Conservation (phyloP, 2,329 filamentous ascomycete species). For the Rhinocladiella similis region DNA sequence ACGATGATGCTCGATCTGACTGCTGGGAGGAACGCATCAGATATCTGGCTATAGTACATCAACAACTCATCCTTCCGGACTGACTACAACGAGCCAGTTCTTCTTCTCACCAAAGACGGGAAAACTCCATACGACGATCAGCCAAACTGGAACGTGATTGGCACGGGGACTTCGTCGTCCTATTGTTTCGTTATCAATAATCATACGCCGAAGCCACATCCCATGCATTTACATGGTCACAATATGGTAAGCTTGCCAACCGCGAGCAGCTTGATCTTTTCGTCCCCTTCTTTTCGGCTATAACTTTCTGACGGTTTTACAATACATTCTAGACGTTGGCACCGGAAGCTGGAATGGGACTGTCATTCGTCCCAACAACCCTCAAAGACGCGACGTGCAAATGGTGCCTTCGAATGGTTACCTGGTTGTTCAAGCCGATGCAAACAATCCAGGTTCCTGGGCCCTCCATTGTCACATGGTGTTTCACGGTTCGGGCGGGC, state of each 20-base stretch:
- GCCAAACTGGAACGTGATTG: slow-evolving; percentile 20
- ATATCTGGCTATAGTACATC: slow-evolving; percentile 31
- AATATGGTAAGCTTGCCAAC: slow-evolving; percentile 28
- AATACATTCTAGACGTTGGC: slow-evolving; percentile 23
- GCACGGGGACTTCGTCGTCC: slow-evolving; percentile 18
- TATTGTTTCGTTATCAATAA: slow-evolving; percentile 24
- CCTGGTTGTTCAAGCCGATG: slow-evolving; percentile 41
- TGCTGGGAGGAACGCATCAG: slow-evolving; percentile 29
- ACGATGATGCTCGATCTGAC: slow-evolving; percentile 30
- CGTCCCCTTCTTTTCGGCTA: too few relatives aligned
- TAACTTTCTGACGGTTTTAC: too few relatives aligned
- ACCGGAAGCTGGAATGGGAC: slow-evolving; percentile 22
- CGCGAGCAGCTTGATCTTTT: too few relatives aligned
- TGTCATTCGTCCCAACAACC: slow-evolving; percentile 32
- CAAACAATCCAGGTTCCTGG: slow-evolving; percentile 46
- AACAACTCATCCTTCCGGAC: slow-evolving; percentile 33
- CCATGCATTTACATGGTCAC: slow-evolving; percentile 38
- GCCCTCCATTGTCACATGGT: slow-evolving; percentile 44
- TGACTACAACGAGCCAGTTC: slow-evolving; percentile 30
- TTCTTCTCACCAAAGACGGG: slow-evolving; percentile 14
- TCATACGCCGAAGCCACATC: slow-evolving; percentile 34
- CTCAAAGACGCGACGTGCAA: slow-evolving; percentile 41
- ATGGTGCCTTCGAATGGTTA: slow-evolving; percentile 35
- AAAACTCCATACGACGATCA: slow-evolving; percentile 12
- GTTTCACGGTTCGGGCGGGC: slow-evolving; percentile 10